Percentiles rank a stretch among this genome's conserved stretches.
phyloP scores from a whole-genome alignment of 306 rosid genomes.

The Gynostemma pentaphyllum region DNA sequence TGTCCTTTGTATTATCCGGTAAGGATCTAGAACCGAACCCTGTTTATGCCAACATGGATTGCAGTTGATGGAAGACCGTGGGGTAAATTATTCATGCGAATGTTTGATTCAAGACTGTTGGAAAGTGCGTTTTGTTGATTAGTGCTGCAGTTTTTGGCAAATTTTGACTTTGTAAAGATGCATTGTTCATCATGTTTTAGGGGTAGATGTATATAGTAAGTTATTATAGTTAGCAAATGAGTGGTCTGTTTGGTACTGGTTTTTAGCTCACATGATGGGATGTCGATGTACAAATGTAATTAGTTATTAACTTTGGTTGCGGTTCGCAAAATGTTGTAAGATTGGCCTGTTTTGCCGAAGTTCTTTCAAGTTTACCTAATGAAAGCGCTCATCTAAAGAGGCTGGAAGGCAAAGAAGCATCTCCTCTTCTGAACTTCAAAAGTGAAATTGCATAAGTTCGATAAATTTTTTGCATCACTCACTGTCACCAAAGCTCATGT shows the following conservation, averaged over 20 bases:
- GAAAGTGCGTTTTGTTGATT: not conserved
- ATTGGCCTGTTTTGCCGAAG: not conserved
- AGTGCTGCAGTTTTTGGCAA: not conserved
- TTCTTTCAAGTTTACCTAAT: not conserved
- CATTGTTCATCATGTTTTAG: not conserved
- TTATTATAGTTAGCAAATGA: not conserved
- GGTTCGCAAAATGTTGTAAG: too few species aligned
- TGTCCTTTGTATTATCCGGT: not conserved
- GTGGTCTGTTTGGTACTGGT: too few species aligned
- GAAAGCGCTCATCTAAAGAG: too few species aligned
- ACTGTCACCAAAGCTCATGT: too few species aligned
- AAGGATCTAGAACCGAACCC: not conserved
- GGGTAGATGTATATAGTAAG: not conserved
- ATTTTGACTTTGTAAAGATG: not conserved
- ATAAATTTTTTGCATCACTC: too few species aligned
- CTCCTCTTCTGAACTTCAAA: too few species aligned
- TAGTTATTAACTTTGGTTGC: too few species aligned
- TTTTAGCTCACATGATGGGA: too few species aligned
- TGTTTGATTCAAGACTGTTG: not conserved
- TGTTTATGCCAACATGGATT: not conserved
- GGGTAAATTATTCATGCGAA: not conserved
- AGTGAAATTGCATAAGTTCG: too few species aligned
- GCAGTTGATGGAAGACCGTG: not conserved
- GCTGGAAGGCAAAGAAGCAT: too few species aligned
- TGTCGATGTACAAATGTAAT: too few species aligned